Percentiles rank a stretch among this genome's conserved stretches.
Conservation (phyloP, 768 basidiomycete genomes). For the Suillus plorans region DNA sequence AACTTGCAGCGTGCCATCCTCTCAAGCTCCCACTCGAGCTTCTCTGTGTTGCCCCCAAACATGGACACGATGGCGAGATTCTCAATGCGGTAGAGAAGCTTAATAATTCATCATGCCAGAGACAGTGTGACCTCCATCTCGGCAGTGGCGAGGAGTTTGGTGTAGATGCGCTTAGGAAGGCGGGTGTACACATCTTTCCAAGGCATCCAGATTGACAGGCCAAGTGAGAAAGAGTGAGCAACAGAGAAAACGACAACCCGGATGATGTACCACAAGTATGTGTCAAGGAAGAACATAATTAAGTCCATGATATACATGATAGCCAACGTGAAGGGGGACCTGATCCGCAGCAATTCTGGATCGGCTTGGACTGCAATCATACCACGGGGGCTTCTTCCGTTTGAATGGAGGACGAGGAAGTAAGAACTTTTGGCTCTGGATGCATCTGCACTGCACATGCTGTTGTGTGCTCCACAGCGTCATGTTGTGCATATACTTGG, state of each 20-base stretch:
- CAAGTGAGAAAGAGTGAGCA: constrained; percentile 85
- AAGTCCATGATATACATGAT: constrained; percentile 99
- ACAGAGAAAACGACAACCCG: constrained; percentile 97
- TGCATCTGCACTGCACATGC: too few species aligned
- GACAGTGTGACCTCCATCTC: constrained; percentile 99
- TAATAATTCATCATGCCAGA: constrained; percentile 99
- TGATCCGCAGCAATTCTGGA: too few species aligned
- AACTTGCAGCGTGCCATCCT: constrained; percentile 97
- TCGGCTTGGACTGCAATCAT: too few species aligned
- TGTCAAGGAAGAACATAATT: constrained; percentile 97
- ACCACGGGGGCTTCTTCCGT: too few species aligned
- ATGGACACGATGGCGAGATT: constrained; percentile 96
- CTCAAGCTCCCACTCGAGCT: constrained; percentile 93
- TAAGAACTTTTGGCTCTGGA: too few species aligned
- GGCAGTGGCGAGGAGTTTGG: constrained; percentile 92
- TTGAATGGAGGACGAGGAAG: too few species aligned
- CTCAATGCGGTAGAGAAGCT: constrained; percentile 96
- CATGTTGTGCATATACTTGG: constrained; percentile 96
- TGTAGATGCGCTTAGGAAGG: constrained; percentile 96
- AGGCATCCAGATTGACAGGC: constrained; percentile 98
- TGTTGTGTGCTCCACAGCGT: too few species aligned
- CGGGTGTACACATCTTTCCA: constrained; percentile 98
- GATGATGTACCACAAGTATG: constrained; percentile 99
- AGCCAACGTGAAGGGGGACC: constrained; percentile 87
- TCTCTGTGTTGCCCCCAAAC: constrained; percentile 96